Conservation (phyloP, 2,329 filamentous ascomycete species). For the Cadophora sp. region DNA sequence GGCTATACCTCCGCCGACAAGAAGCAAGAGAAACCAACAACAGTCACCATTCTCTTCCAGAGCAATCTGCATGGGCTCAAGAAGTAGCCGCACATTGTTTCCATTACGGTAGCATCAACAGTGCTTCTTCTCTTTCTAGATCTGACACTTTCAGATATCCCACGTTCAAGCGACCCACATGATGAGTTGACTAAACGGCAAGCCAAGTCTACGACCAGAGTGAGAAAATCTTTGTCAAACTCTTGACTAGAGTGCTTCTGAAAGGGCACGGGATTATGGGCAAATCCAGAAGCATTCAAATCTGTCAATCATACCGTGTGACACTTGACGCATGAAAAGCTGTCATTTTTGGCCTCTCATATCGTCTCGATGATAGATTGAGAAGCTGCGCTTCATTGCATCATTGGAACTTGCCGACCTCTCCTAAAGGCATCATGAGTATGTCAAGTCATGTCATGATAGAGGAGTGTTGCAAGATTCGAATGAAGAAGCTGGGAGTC, state of each 20-base stretch:
- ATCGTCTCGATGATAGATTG: background rate
- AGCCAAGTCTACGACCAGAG: background rate
- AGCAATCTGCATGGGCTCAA: conserved; percentile 9
- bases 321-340: background rate
- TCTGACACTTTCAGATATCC: conserved; percentile 1
- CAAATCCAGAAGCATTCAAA: background rate
- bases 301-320: background rate
- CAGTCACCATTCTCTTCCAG: conserved; percentile 23
- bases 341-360: background rate
- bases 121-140: background rate
- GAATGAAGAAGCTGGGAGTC: no score
- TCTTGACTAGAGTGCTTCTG: background rate
- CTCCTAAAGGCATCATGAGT: no score
- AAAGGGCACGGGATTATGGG: background rate
- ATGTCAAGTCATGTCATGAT: no score
- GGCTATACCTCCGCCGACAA: conserved; percentile 16
- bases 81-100: background rate
- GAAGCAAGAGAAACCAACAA: conserved; percentile 22
- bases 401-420: no score
- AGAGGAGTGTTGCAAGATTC: no score
- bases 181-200: background rate
- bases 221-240: background rate
- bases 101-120: background rate
- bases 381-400: no score
- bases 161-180: no score